Percentiles rank a stretch among this genome's conserved stretches.
These are phyloP conservation scores for Mycena vulgaris DNA, from an alignment of 768 basidiomycete genomes.

Conservation along the genomic window DNA sequence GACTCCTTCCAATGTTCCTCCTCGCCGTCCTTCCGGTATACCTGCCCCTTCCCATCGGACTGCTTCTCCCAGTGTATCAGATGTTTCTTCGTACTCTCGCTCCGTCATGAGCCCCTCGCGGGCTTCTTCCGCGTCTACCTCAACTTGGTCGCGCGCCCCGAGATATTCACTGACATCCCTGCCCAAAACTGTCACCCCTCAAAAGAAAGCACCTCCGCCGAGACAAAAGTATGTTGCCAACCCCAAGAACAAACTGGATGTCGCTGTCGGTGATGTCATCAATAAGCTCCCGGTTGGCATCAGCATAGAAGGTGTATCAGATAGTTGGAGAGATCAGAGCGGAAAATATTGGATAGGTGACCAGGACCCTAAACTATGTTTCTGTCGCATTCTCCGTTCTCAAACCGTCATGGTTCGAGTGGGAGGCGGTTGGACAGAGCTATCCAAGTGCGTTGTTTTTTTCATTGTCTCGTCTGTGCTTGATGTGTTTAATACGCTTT, in stretches of 20 bases:
- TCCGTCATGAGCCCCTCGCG: constrained; percentile 59
- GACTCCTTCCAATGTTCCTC: constrained; percentile 51
- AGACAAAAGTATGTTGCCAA: constrained; percentile 88
- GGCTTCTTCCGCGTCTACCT: constrained; percentile 62
- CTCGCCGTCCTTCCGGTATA: constrained; percentile 50
- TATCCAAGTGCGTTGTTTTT: constrained; percentile 79
- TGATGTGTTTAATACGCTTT: constrained; percentile 29
- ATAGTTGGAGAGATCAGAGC: constrained; percentile 93
- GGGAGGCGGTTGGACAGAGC: constrained; percentile 94
- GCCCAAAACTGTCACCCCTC: constrained; percentile 63
- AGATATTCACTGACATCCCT: constrained; percentile 70
- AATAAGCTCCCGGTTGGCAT: constrained; percentile 91
- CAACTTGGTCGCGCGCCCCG: constrained; percentile 80
- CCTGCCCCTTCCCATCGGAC: constrained; percentile 56
- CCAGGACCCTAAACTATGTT: constrained; percentile 90
- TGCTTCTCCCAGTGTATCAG: constrained; percentile 76
- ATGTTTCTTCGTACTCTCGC: constrained; percentile 66
- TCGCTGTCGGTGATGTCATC: constrained; percentile 93
- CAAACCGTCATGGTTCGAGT: constrained; percentile 98
- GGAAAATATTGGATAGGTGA: constrained; percentile 98
- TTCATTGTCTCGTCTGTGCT: not conserved
- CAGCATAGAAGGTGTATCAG: constrained; percentile 84
- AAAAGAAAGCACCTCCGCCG: constrained; percentile 54
- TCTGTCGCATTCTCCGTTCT: constrained; percentile 91
- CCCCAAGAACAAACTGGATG: constrained; percentile 92